These are phyloP conservation scores for Myxozyma geophila DNA, from an alignment of 805 yeast species.

Conservation along the genomic window DNA sequence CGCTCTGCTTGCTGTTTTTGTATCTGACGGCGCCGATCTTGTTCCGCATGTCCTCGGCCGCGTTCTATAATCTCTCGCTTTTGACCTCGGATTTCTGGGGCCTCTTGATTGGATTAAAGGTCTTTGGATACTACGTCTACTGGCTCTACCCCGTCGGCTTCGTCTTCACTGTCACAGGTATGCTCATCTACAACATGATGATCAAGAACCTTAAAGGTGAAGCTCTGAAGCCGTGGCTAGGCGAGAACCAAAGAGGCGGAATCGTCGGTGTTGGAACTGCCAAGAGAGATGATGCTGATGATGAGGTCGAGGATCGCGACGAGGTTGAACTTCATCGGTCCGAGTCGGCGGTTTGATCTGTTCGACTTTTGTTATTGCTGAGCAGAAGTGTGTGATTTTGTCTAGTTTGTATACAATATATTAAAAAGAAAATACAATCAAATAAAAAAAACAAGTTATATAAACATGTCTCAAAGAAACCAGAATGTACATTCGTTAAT, in stretches of 20 bases:
- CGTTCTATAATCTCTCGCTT: constrained; percentile 52
- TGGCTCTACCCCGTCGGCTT: constrained; percentile 56
- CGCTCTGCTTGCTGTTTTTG: constrained; percentile 48
- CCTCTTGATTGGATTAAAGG: constrained; percentile 50
- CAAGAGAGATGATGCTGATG: constrained; percentile 9
- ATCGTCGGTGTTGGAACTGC: constrained; percentile 46
- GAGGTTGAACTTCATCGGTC: constrained; percentile 1
- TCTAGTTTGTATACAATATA: background rate
- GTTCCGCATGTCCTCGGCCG: constrained; percentile 54
- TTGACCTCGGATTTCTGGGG: constrained; percentile 55
- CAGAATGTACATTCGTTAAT: background rate
- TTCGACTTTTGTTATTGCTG: background rate
- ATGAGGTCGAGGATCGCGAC: background rate
- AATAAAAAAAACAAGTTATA: background rate
- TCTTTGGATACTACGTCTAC: constrained; percentile 52
- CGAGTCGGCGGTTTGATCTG: background rate
- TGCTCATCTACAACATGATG: constrained; percentile 49
- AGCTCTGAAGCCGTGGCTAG: constrained; percentile 52
- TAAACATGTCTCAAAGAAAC: background rate
- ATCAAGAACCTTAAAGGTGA: constrained; percentile 48
- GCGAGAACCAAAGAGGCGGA: constrained; percentile 44
- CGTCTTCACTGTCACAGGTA: constrained; percentile 50
- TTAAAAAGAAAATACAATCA: background rate
- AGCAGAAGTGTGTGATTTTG: background rate
- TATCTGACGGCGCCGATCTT: constrained; percentile 51